phyloP scores from a whole-genome alignment of 2,329 filamentous ascomycete species.

The Exophiala alcalophila region DNA sequence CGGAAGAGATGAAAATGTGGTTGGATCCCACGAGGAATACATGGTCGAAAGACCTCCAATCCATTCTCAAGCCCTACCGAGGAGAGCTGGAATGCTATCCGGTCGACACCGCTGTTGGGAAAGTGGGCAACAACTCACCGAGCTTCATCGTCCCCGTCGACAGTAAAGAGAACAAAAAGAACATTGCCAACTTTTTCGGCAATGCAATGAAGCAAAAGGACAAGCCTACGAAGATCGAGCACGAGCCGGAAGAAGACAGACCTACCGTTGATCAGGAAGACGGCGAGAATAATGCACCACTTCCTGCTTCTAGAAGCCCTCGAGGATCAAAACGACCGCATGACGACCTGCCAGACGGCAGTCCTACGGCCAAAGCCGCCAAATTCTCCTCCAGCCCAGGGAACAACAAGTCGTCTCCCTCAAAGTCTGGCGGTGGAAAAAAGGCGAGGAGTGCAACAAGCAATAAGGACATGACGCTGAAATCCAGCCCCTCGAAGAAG shows the following conservation, averaged over 20 bases:
- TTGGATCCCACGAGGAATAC: slow-evolving; percentile 68
- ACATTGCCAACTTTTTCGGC: slow-evolving; percentile 90
- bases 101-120: slow-evolving; percentile 85
- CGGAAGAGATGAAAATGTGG: slow-evolving; percentile 68
- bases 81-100: slow-evolving; percentile 81
- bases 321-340: slow-evolving; percentile 33
- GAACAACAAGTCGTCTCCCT: slow-evolving; percentile 36
- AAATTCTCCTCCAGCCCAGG: slow-evolving; percentile 16
- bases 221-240: slow-evolving; percentile 14
- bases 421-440: slow-evolving; percentile 40
- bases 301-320: slow-evolving; percentile 40
- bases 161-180: slow-evolving; percentile 84
- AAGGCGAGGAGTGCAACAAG: slow-evolving; percentile 57
- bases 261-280: slow-evolving; percentile 45
- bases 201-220: slow-evolving; percentile 39
- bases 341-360: slow-evolving; percentile 19
- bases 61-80: slow-evolving; percentile 71
- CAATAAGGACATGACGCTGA: slow-evolving; percentile 48
- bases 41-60: slow-evolving; percentile 78
- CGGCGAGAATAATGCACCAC: slow-evolving; percentile 52
- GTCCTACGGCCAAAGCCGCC: slow-evolving; percentile 20
- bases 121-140: slow-evolving; percentile 87
- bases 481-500: slow-evolving; percentile 44
- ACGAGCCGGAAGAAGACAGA: slow-evolving; percentile 41
- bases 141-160: slow-evolving; percentile 78